Evolutionary conservation across 1,284 basidiomycete species (phyloP), one percentile per base, ranked within the genome.

Genomic region (Ustilago curta): DNA sequence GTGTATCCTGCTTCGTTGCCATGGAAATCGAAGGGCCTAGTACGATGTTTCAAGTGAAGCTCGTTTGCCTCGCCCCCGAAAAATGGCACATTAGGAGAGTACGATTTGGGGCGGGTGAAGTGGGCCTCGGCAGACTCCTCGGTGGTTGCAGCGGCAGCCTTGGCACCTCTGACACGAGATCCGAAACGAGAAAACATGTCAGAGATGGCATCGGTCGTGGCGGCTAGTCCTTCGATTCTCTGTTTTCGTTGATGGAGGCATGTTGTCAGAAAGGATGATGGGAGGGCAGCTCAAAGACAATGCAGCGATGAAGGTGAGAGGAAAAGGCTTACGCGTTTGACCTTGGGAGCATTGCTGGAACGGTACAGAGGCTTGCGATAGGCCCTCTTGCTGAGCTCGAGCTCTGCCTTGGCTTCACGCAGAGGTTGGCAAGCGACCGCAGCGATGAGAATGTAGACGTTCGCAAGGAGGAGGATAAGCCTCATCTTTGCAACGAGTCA

Each of bases 371-470:
- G 43, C 44, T 49, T 56, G 48, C 44, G 67, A 45, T 35, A 45
- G 31, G 39, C 31, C 8, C 32, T 59, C 19, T 27, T 63, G 56
- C 66, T 59, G 49, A 56, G 47, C 48, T 64, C 53, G 40, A 61
- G 47, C 39, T 70, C 61, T 2, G 29, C 31, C 19, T 23, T 39
- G 35, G 58, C 68, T n/a, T 70, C 49, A n/a, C 61, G 61, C 25
- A 70, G 61, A 23, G 68, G 68, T 58, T 61, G 68, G 23, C 68
- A 57, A 0, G 61, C 61, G 6, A 65, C 68, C 0, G 58, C 61
- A 1, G 68, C 52, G 18, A 65, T 53, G 21, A 70, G 50, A 18
- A 70, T 29, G 45, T 70, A 70, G 25, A 37, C 21, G 4, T 37
- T 21, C 5, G 44, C 61, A 21, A 60, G 57, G 18, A 64, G 37